phyloP scores from a whole-genome alignment of 208 protist species.

The Tritrichomonas musculus region DNA sequence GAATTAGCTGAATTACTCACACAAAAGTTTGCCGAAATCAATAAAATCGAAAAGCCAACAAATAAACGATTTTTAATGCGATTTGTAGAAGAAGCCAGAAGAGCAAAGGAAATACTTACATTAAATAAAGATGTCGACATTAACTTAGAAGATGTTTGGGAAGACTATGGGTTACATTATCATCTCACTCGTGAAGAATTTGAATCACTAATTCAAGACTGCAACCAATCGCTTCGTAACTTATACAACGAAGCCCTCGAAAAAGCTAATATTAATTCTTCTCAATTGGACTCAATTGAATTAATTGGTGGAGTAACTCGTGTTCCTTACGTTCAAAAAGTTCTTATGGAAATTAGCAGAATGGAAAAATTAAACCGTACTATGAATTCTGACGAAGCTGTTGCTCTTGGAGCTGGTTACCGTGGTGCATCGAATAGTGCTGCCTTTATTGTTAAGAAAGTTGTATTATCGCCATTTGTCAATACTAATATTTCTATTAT shows the following conservation, averaged over 20 bases:
- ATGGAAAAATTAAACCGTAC: neutral
- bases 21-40: neutral
- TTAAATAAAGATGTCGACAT: neutral
- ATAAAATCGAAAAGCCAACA: neutral
- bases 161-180: neutral
- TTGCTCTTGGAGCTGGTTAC: neutral
- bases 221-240: neutral
- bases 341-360: neutral
- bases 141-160: neutral
- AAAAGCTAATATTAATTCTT: neutral
- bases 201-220: neutral
- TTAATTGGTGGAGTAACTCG: neutral
- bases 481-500: neutral
- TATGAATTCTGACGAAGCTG: neutral
- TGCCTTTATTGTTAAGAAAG: neutral
- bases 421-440: neutral
- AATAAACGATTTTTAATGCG: neutral
- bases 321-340: neutral
- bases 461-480: neutral
- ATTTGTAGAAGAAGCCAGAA: neutral
- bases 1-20: neutral
- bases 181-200: neutral
- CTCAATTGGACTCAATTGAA: neutral
- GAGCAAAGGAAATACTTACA: neutral
- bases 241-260: neutral